Evolutionary conservation across 176 grass and related monocot genomes (phyloP).

Genomic region (Juncus inflexus): DNA sequence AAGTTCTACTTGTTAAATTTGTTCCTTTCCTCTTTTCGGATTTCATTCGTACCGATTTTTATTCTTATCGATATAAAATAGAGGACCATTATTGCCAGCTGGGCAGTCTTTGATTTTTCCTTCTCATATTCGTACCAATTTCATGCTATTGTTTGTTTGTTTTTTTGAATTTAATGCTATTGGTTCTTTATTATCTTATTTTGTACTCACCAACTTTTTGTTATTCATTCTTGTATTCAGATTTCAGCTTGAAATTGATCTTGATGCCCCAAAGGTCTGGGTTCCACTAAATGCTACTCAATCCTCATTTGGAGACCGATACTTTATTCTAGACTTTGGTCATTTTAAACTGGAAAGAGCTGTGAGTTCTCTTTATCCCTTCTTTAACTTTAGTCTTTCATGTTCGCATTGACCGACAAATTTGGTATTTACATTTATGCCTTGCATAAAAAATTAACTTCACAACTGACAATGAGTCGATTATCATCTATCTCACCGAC

Average conservation of each 20-base stretch:
- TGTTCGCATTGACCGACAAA: too few relatives aligned
- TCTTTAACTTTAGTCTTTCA: slow-evolving; percentile 25
- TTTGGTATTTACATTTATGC: too few relatives aligned
- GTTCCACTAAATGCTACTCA: slow-evolving; percentile 51
- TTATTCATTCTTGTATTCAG: slow-evolving; percentile 37
- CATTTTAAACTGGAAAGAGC: slow-evolving; percentile 93
- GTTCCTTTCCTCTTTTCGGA: too few relatives aligned
- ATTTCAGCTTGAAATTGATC: slow-evolving; percentile 95
- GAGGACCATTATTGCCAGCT: too few relatives aligned
- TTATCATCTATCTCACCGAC: too few relatives aligned
- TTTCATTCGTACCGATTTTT: too few relatives aligned
- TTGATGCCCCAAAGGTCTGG: slow-evolving; percentile 96
- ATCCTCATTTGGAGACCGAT: slow-evolving; percentile 33
- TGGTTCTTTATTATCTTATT: not conserved
- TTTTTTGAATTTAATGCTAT: slow-evolving; percentile 3
- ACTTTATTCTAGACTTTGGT: slow-evolving; percentile 94
- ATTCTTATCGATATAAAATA: too few relatives aligned
- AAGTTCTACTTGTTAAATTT: too few relatives aligned
- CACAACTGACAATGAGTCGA: too few relatives aligned
- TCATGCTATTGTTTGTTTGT: not conserved
- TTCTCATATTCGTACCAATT: too few relatives aligned
- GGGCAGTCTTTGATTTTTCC: too few relatives aligned
- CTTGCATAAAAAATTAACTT: too few relatives aligned
- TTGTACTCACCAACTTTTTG: not conserved
- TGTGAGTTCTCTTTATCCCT: slow-evolving; percentile 44